Percentiles rank a stretch among this genome's conserved stretches.
Conservation (phyloP, 805 yeast species). For the Teunomyces aglyptinius region DNA sequence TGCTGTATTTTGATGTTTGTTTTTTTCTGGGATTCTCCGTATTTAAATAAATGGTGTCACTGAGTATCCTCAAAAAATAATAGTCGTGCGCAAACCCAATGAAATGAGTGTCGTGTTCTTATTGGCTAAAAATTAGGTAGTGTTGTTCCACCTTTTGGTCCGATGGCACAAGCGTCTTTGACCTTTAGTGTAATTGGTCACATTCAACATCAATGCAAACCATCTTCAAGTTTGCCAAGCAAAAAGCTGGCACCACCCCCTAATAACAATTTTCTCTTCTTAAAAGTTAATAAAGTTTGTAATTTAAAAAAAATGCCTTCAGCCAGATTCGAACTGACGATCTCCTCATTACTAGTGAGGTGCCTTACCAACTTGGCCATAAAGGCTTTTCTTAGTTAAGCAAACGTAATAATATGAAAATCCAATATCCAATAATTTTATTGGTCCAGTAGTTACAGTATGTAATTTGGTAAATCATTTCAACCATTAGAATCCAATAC, state of each 20-base stretch:
- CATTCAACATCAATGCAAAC: too few relatives aligned
- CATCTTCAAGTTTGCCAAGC: too few relatives aligned
- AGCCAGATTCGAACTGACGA: constrained; percentile 20
- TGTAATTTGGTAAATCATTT: too few relatives aligned
- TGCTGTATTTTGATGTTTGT: neutral
- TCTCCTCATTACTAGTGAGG: constrained; percentile 19
- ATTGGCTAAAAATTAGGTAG: neutral
- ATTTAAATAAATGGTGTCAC: constrained; percentile 3
- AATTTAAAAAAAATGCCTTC: constrained; percentile 12
- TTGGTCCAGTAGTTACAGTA: too few relatives aligned
- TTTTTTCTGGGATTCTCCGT: neutral
- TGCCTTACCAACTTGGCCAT: constrained; percentile 18
- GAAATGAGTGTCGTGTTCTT: neutral
- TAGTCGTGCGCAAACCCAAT: neutral
- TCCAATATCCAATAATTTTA: too few relatives aligned
- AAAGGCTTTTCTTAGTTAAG: constrained; percentile 6
- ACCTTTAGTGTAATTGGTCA: too few relatives aligned
- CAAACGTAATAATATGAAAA: too few relatives aligned
- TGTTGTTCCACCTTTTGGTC: neutral
- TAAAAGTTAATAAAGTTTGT: too few relatives aligned
- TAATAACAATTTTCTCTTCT: too few relatives aligned
- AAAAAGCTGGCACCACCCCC: too few relatives aligned
- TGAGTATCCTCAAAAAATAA: neutral
- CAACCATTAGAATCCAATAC: too few relatives aligned
- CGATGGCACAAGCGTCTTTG: neutral